Evolutionary conservation across 805 yeast species (phyloP), one percentile per base, ranked within the genome.

Genomic region (Wickerhamiella cacticola): DNA sequence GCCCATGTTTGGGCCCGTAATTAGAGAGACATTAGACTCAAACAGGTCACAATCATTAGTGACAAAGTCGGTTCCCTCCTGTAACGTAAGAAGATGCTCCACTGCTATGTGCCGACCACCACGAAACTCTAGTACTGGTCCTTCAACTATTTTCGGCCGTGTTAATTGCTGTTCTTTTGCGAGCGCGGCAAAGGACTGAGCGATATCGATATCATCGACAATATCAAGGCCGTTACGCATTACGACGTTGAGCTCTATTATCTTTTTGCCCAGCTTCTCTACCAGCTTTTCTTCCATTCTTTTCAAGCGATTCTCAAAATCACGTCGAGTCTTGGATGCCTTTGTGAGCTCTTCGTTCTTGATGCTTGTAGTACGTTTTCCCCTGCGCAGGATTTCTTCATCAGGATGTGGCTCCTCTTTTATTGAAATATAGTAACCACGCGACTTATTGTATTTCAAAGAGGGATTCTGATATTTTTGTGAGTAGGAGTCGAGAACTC

Each of bases 1-100:
- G 2, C 94, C 94, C 87, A 82, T 82, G 58, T 85, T 85, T 0
- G 95, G 95, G 0, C 95, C 95, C 0, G 94, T 82, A 15, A 85
- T 75, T n/a, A 85, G 69, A 69, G 83, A 73, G 1, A 74, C 58
- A 6, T 62, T 53, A 2, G 58, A 54, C 1, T 62, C 52, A 6
- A 52, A 53, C 18, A 38, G 63, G 53, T 16, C 22, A 45, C 77
- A 72, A 48, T 69, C 66, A 50, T 75, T 70, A 52, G 78, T 33
- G 53, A 71, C 58, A 59, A 80, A 81, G 48, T 68, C 66, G 12
- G 59, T 63, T 1, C 80, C 76, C 19, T 66, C 64, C 1, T 66
- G 61, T 40, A 66, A 69, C 15, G 18, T 28, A 48, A 82, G 65
- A 1, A 84, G 84, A 26, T 79, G 75, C 59, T 89, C 96, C 2